Conservation (phyloP, 1,284 basidiomycete species). For the Cutaneotrichosporon cutaneum region DNA sequence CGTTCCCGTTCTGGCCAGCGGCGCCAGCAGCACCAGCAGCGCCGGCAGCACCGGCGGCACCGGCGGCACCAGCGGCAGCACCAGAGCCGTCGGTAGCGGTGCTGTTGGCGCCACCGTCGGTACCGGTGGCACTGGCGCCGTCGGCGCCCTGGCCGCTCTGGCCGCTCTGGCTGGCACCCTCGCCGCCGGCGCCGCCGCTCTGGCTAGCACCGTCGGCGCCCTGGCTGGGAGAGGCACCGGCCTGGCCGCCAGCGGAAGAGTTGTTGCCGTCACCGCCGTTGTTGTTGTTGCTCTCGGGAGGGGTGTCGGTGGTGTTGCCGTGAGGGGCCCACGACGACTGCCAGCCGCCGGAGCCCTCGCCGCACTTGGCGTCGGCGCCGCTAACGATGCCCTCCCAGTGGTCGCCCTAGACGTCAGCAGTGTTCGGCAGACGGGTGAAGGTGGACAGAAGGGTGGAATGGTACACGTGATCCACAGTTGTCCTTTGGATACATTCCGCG, state of each 20-base stretch:
- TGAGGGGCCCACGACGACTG: conserved; percentile 7
- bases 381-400: conserved; percentile 14
- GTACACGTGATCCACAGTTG: neutral
- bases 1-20: no score
- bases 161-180: neutral
- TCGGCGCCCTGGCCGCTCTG: conserved; percentile 23
- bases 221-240: conserved; percentile 17
- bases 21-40: conserved; percentile 21
- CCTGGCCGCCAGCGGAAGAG: no score
- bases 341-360: neutral
- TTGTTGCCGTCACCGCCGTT: conserved; percentile 6
- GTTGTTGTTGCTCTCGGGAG: neutral
- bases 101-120: neutral
- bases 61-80: conserved; percentile 5
- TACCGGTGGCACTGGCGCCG: conserved; percentile 20
- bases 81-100: neutral
- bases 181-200: neutral
- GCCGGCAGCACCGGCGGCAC: conserved; percentile 23
- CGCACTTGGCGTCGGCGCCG: neutral
- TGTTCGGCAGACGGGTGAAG: neutral
- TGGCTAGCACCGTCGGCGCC: conserved; percentile 13
- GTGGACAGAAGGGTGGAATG: neutral
- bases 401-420: conserved; percentile 13
- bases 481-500: no score
- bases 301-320: neutral